These are phyloP conservation scores for Poronia punctata DNA, from an alignment of 495 filamentous ascomycete genomes.

Conservation along the genomic window DNA sequence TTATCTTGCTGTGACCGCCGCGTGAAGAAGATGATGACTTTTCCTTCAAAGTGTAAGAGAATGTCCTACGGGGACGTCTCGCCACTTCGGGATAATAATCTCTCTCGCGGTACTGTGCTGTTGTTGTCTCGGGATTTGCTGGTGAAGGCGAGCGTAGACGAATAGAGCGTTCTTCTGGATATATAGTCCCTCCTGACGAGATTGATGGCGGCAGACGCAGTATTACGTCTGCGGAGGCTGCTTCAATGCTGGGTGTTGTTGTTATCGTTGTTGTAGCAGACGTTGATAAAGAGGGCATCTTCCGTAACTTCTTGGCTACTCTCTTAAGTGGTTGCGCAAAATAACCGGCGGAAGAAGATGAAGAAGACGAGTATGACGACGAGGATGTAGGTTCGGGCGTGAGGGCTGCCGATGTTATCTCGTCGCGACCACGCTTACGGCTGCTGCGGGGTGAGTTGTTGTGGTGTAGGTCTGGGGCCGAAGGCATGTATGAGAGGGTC, in stretches of 20 bases:
- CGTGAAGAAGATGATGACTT: too few species aligned
- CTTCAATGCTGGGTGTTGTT: not conserved
- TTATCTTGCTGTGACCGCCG: not conserved
- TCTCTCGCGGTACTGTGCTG: not conserved
- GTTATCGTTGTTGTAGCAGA: slow-evolving; percentile 9
- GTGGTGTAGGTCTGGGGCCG: slow-evolving; percentile 1
- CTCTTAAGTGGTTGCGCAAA: slow-evolving; percentile 25
- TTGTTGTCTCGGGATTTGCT: not conserved
- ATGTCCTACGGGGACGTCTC: slow-evolving; percentile 7
- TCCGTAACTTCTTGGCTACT: slow-evolving; percentile 23
- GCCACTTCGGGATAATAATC: not conserved
- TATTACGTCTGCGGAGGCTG: slow-evolving; percentile 9
- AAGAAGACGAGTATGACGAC: slow-evolving; percentile 6
- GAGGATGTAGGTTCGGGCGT: slow-evolving; percentile 2
- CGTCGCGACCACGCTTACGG: slow-evolving; percentile 15
- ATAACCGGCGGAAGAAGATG: slow-evolving; percentile 5
- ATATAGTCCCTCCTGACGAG: slow-evolving; percentile 13
- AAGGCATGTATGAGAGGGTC: slow-evolving; percentile 5
- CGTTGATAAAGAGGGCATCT: slow-evolving; percentile 16
- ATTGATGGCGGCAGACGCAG: slow-evolving; percentile 13
- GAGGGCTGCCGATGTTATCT: not conserved
- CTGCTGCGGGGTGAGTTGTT: slow-evolving; percentile 14
- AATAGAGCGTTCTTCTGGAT: slow-evolving; percentile 13
- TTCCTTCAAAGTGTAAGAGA: slow-evolving; percentile 9
- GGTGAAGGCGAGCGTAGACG: slow-evolving; percentile 22